These are phyloP conservation scores for Wickerhamomyces sp. DNA, from an alignment of 1,139 yeast species.

Conservation along the genomic window DNA sequence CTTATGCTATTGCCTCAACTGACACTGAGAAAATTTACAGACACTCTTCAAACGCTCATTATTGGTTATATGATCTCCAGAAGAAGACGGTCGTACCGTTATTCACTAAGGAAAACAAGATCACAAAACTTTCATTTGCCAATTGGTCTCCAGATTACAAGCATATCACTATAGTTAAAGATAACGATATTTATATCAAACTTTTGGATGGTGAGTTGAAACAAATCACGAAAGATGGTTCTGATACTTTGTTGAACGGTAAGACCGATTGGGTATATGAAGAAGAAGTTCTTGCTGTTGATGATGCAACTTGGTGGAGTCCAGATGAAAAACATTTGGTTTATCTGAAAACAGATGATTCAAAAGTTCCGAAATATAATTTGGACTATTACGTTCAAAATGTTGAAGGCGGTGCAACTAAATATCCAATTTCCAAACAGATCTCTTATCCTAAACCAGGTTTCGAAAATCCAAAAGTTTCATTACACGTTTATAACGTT, in stretches of 20 bases:
- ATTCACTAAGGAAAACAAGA: constrained; percentile 21
- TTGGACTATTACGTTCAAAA: constrained; percentile 56
- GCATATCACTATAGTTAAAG: constrained; percentile 52
- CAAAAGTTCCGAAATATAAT: constrained; percentile 57
- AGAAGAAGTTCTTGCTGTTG: constrained; percentile 66
- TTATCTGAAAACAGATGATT: constrained; percentile 62
- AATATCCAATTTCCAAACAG: constrained; percentile 52
- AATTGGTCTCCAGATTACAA: constrained; percentile 66
- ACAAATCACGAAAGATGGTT: constrained; percentile 63
- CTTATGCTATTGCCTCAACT: constrained; percentile 30
- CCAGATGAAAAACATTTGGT: constrained; percentile 58
- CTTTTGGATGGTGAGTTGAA: constrained; percentile 35
- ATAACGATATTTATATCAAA: constrained; percentile 56
- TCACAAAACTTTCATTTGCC: constrained; percentile 39
- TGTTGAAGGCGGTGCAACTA: constrained; percentile 32
- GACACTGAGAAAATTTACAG: constrained; percentile 53
- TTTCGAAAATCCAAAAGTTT: constrained; percentile 54
- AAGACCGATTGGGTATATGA: constrained; percentile 92
- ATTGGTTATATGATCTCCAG: constrained; percentile 49
- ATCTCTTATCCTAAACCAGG: constrained; percentile 86
- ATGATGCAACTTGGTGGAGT: constrained; percentile 74
- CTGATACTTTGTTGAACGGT: constrained; percentile 59
- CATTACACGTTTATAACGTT: constrained; percentile 39
- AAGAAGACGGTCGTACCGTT: constrained; percentile 40
- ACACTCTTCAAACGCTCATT: constrained; percentile 58